phyloP scores from a whole-genome alignment of 2,329 filamentous ascomycete species.

The Monosporascus sp. region DNA sequence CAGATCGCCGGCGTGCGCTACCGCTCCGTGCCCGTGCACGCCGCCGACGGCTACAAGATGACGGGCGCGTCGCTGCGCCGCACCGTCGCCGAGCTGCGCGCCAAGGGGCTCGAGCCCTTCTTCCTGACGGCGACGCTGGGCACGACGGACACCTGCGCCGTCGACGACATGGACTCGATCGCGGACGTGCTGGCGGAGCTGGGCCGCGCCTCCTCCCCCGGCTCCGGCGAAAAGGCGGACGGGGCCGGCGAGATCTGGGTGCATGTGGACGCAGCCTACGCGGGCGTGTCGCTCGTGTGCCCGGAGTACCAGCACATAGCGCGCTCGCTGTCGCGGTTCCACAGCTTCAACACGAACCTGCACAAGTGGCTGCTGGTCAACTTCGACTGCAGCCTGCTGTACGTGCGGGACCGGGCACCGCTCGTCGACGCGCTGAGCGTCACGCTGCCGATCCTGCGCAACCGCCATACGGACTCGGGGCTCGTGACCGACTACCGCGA shows the following conservation, averaged over 20 bases:
- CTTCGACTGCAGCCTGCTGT: slow-evolving; percentile 81
- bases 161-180: slow-evolving; percentile 75
- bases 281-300: slow-evolving; percentile 76
- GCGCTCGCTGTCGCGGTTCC: slow-evolving; percentile 59
- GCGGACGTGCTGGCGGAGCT: slow-evolving; percentile 40
- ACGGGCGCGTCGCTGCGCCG: slow-evolving; percentile 57
- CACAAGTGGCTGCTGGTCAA: slow-evolving; percentile 97
- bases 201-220: slow-evolving; percentile 13
- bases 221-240: slow-evolving; percentile 12
- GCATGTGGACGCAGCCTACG: slow-evolving; percentile 91
- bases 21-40: slow-evolving; percentile 59
- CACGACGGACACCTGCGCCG: slow-evolving; percentile 81
- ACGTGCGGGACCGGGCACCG: slow-evolving; percentile 67
- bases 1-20: slow-evolving; percentile 82
- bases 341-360: slow-evolving; percentile 93
- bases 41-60: slow-evolving; percentile 64
- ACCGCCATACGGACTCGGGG: slow-evolving; percentile 73
- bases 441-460: slow-evolving; percentile 75
- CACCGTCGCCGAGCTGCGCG: slow-evolving; percentile 60
- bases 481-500: slow-evolving; percentile 93
- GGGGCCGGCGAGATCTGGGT: slow-evolving; percentile 66
- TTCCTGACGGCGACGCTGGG: slow-evolving; percentile 81
- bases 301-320: slow-evolving; percentile 74
- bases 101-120: slow-evolving; percentile 74
- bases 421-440: slow-evolving; percentile 77